Base-by-base conservation (phyloP, 2,329 filamentous ascomycete genomes). In the Sclerotinia nivalis region DNA sequence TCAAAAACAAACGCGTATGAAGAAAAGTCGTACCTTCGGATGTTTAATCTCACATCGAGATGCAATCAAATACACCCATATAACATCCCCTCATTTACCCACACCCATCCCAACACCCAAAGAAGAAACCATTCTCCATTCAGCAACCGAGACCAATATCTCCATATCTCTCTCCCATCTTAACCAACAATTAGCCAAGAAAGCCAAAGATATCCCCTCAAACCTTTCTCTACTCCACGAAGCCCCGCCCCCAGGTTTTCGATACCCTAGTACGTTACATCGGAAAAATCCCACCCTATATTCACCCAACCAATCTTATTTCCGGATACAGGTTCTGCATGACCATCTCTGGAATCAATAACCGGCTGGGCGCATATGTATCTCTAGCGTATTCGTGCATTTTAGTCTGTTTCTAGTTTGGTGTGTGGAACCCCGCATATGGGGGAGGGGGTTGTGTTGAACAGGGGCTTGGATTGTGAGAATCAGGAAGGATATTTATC, bases 371-470 rank as follows among this genome's bases (percentile, higher is more conserved):
- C 60, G 28, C 60, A 62, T 50, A 37, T 37, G 45, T 1, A 37
- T 25, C 6, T 62, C 28, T 64, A 28, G 43, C 22, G 45, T 50
- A 50, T 25, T 22, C 45, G 20, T 56, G 54, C 64, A 25, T 58
- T 58, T 40, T 58, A 47, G 37, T n/a, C 20, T 20, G 52, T 55
- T 56, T 59, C 25, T 20, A 45, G 64, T 67, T 67, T 45, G 40
- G 50, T 28, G 50, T 67, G 50, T 20, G 50, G 52, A 67, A 37
- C 64, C 64, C 64, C 64, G 52, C 52, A 67, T 34, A 37, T 15
- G 22, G 20, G 22, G 5, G 43, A 20, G n/a, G 18, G 31, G 60
- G 8, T 56, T 28, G 13, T 47, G 15, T 31, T 47, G 34, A 34
- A 8, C 28, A 47, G 25, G 37, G 64, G 31, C 6, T 6, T 34